Evolutionary conservation across 179 eudicot species (phyloP).

Genomic region (Silene vulgaris): DNA sequence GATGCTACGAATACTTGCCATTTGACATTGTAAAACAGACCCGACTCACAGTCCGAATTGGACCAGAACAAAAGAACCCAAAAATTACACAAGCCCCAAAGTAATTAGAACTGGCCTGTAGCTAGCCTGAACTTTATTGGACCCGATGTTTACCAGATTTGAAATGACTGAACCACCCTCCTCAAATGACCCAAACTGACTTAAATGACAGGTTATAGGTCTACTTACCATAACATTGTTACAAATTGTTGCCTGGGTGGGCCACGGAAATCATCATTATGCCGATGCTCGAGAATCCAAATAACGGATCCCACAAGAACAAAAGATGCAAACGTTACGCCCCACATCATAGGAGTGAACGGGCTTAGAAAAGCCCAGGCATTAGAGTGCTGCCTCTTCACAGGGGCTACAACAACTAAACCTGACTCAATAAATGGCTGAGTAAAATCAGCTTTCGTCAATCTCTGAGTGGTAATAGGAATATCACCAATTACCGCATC

Average conservation of each 20-base stretch:
- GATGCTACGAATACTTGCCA: neutral
- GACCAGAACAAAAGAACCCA: neutral
- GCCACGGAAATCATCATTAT: conserved; percentile 81
- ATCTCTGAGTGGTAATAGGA: conserved; percentile 60
- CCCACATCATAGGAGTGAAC: conserved; percentile 60
- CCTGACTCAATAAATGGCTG: conserved; percentile 85
- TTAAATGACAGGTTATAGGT: neutral
- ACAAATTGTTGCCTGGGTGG: conserved; percentile 55
- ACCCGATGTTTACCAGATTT: too few species aligned
- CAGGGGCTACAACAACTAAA: conserved; percentile 69
- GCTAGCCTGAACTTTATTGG: too few species aligned
- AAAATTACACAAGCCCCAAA: too few species aligned
- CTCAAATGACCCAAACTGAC: too few species aligned
- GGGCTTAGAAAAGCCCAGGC: conserved; percentile 74
- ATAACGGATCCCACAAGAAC: conserved; percentile 56
- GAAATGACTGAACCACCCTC: too few species aligned
- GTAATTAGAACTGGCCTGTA: too few species aligned
- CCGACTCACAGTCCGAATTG: neutral
- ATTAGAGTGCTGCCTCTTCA: conserved; percentile 35
- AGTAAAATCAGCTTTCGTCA: conserved; percentile 63
- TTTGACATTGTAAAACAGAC: neutral
- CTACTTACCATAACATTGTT: conserved; percentile 58
- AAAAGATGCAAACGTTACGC: conserved; percentile 44
- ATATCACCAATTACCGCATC: conserved; percentile 81
- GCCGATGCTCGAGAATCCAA: conserved; percentile 73